Evolutionary conservation across 495 filamentous ascomycete species (phyloP), one percentile per base, ranked within the genome.

Genomic region (Platismatia glauca): DNA sequence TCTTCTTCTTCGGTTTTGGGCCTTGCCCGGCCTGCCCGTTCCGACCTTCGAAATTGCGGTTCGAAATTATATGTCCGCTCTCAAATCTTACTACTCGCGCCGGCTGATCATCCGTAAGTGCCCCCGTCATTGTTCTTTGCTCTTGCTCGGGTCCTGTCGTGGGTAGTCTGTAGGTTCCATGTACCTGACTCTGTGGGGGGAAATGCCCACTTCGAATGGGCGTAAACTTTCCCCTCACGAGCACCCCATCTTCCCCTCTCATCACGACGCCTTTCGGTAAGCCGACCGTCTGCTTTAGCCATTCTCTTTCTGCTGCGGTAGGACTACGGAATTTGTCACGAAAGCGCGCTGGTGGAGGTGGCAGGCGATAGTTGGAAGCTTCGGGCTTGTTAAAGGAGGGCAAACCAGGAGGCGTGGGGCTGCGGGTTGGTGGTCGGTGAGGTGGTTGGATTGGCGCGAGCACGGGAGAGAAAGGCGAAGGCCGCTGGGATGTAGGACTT

Each of bases 321-420:
- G 59, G 55, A 34, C 33, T 41, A 20, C 66, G 43, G 38, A 70
- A 64, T n/a, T 59, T 39, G 11, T 69, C 61, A 5, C 65, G 58
- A 52, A 69, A 65, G 48, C 61, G 66, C 12, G 29, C 53, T 16
- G 48, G 57, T 29, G 68, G 68, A 27, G 68, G 58, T 20, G 68
- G 68, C 13, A 70, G 60, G 38, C 68, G 68, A 63, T 69, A 75
- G 22, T 65, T 64, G 11, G 77, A 60, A 9, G 79, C 79, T 67
- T 79, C 77, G 24, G 68, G 71, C 15, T 74, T 73, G 34, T 75
- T 74, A 61, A 81, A 81, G 1, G 76, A 76, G 1, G 79, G 79
- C 41, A 81, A 64, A 3, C 78, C 76, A 3, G 78, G 77, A 34
- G 79, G 79, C 12, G 79, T 81, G 7, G 77, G 75, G 13, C 67